Conservation (phyloP, 768 basidiomycete species). For the Tricholoma bakamatsutake region DNA sequence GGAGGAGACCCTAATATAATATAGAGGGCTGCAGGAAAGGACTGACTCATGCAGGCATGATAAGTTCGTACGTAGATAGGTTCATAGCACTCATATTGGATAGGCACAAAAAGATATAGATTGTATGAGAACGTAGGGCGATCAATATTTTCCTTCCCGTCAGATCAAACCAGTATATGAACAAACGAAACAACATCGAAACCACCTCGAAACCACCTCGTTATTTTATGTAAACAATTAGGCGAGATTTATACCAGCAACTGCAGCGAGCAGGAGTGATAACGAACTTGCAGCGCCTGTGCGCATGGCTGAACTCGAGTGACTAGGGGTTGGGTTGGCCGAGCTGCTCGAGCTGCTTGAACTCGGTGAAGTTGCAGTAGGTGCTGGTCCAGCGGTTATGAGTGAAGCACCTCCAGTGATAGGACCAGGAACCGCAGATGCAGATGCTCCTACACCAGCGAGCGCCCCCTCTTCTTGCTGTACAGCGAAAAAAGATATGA, state of each 20-base stretch:
- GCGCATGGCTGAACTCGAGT: background rate
- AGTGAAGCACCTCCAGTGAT: conserved; percentile 27
- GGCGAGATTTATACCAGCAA: background rate
- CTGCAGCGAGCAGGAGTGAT: background rate
- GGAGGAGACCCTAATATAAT: too few relatives aligned
- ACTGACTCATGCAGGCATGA: too few relatives aligned
- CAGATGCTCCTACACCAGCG: conserved; percentile 42
- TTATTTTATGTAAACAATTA: background rate
- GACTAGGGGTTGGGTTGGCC: background rate
- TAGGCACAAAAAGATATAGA: too few relatives aligned
- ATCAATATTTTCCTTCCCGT: too few relatives aligned
- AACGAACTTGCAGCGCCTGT: background rate
- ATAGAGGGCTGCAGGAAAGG: too few relatives aligned
- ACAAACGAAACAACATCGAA: too few relatives aligned
- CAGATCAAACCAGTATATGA: too few relatives aligned
- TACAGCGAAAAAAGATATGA: background rate
- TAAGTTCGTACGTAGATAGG: too few relatives aligned
- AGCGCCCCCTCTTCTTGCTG: conserved; percentile 39
- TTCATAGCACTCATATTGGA: too few relatives aligned
- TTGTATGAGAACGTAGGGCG: too few relatives aligned
- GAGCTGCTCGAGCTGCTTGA: background rate
- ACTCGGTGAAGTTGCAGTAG: conserved; percentile 3
- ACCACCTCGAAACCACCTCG: too few relatives aligned
- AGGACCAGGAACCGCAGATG: conserved; percentile 37
- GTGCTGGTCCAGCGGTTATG: conserved; percentile 19